Conservation (phyloP, 805 yeast species). For the Saccharomycopsis sp. region DNA sequence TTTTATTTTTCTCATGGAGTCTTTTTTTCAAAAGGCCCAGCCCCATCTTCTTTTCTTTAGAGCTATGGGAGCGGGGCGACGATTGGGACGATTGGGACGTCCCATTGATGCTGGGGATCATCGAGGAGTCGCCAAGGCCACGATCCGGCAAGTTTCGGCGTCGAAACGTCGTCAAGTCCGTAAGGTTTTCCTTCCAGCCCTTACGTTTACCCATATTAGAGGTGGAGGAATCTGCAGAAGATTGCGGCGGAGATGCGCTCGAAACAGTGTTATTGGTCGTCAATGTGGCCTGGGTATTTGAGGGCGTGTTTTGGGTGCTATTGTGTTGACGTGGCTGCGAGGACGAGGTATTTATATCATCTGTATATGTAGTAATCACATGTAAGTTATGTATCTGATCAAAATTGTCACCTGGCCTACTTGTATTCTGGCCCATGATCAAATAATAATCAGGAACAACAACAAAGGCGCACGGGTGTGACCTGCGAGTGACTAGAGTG, state of each 20-base stretch:
- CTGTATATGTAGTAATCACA: slow-evolving; percentile 4
- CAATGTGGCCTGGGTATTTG: background rate
- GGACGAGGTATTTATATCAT: background rate
- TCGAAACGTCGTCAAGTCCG: slow-evolving; percentile 7
- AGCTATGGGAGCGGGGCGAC: slow-evolving; percentile 16
- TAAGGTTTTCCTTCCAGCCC: slow-evolving; percentile 8
- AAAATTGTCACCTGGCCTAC: slow-evolving; percentile 2
- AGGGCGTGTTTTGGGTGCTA: background rate
- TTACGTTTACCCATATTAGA: background rate
- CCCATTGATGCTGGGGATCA: background rate
- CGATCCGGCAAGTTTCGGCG: slow-evolving; percentile 4
- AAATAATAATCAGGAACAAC: too few relatives aligned
- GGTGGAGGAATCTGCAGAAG: background rate
- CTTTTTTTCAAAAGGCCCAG: slow-evolving; percentile 1
- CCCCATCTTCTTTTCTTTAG: slow-evolving; percentile 31
- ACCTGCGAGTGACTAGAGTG: background rate
- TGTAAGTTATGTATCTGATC: slow-evolving; percentile 2
- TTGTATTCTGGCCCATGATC: slow-evolving; percentile 9
- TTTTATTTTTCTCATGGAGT: slow-evolving; percentile 22
- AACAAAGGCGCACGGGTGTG: too few relatives aligned
- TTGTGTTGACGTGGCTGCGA: background rate
- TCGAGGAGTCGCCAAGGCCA: background rate
- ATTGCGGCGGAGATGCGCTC: background rate
- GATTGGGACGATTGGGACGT: background rate
- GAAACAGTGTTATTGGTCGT: background rate